A percentile compares a stretch with the other conserved stretches of the same genome.
Conservation (phyloP, 768 basidiomycete genomes). For the Suillus subaureus region DNA sequence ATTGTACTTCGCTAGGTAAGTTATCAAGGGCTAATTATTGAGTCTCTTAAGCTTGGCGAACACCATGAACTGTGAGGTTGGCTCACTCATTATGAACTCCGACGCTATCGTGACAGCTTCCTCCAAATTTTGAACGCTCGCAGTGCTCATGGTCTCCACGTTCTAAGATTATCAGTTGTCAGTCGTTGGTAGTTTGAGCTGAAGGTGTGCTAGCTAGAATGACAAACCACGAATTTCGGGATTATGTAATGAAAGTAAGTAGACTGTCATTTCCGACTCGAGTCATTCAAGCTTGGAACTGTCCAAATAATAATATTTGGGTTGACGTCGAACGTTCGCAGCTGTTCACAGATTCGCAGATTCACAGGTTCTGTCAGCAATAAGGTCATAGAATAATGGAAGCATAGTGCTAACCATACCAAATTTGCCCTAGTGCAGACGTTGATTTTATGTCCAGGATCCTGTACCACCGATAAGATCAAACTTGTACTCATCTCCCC, state of each 20-base stretch:
- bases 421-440: neutral
- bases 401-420: neutral
- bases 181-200: neutral
- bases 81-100: conserved; percentile 51
- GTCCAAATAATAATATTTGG: neutral
- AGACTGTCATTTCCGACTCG: no score
- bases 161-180: neutral
- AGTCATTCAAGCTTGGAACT: neutral
- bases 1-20: conserved; percentile 49
- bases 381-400: neutral
- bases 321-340: neutral
- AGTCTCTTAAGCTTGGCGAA: neutral
- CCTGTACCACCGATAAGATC: neutral
- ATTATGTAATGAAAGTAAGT: neutral
- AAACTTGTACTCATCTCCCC: neutral
- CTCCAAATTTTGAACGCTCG: conserved; percentile 43
- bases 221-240: neutral
- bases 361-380: neutral
- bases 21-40: conserved; percentile 49
- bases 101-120: conserved; percentile 52
- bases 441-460: neutral
- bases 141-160: conserved; percentile 29
- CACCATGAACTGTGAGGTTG: neutral
- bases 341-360: neutral
- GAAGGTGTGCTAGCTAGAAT: neutral